Evolutionary conservation across 139 green algal species (phyloP), one percentile per base, ranked within the genome.

Genomic region (Mesotaenium endlicherianum): DNA sequence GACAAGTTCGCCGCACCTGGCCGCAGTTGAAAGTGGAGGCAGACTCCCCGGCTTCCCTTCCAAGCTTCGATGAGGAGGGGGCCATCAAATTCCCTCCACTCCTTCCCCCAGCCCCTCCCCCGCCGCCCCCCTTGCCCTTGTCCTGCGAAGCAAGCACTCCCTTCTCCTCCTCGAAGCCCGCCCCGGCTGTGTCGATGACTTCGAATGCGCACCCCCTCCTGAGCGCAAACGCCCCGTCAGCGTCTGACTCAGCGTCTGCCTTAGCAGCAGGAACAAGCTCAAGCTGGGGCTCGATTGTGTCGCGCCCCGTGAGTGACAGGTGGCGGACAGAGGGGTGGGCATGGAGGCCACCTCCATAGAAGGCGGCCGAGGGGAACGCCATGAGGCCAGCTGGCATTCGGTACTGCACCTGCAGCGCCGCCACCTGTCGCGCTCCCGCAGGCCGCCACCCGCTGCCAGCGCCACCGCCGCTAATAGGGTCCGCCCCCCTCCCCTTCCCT

Each of bases 311-410:
- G n/a, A n/a, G n/a, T n/a, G n/a, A n/a, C n/a, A n/a, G n/a, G n/a
- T n/a, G n/a, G n/a, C n/a, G n/a, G n/a, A n/a, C n/a, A n/a, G n/a
- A 80, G 17, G 20, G 2, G 5, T 43, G 75, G 41, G 80, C 76
- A 4, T 40, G 20, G 5, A 87, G 75, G 3, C 34, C 38, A 3
- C 76, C 76, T 44, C 42, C 76, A 47, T 87, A 87, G 38, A 87
- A 87, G 6, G 81, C 81, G 31, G 81, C 74, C 16, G 81, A 87
- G 20, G 81, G 81, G 75, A 87, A 87, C 3, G 81, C 81, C 81
- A 87, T 87, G 16, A 87, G 20, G 2, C 14, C 42, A 14, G 34
- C 17, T 14, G 81, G 81, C 81, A 87, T 87, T 3, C 86, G 70
- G 59, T 87, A 87, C 44, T 87, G 81, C 43, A 50, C 42, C 4